These are phyloP conservation scores for Sporothrix pallida DNA, from an alignment of 2,329 filamentous ascomycete species.

Conservation along the genomic window DNA sequence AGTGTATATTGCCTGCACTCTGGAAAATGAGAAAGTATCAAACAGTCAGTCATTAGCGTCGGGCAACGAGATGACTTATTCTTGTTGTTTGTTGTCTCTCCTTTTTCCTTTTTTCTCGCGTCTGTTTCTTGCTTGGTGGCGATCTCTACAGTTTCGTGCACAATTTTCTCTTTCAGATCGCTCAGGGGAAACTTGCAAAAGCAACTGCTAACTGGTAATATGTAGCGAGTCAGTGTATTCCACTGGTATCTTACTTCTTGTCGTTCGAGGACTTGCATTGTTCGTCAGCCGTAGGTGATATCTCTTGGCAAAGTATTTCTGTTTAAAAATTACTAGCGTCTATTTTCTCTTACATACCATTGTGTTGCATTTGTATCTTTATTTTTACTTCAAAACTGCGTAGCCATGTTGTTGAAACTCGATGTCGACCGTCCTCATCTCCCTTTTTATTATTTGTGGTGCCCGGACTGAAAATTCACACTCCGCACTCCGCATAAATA, in stretches of 20 bases:
- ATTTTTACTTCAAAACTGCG: neutral
- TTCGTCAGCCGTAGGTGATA: neutral
- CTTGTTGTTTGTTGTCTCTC: neutral
- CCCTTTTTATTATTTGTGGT: constrained; percentile 7
- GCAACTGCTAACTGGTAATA: neutral
- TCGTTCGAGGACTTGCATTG: neutral
- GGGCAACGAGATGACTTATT: neutral
- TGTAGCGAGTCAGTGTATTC: neutral
- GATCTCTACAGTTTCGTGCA: neutral
- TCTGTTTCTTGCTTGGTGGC: neutral
- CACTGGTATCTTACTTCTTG: neutral
- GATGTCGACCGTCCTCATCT: neutral
- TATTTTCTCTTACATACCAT: neutral
- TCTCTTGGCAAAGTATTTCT: neutral
- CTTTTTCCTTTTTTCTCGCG: neutral
- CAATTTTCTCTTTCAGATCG: neutral
- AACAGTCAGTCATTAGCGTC: neutral
- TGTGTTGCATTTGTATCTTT: neutral
- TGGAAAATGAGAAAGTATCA: neutral
- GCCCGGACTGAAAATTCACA: neutral
- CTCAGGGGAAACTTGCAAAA: neutral
- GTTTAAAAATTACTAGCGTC: too few relatives aligned
- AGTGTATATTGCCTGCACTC: neutral
- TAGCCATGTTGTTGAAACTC: neutral
- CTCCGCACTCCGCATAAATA: neutral